Evolutionary conservation across 345 rosid species (phyloP).

Genomic region (Eucalyptus lansdowneana): DNA sequence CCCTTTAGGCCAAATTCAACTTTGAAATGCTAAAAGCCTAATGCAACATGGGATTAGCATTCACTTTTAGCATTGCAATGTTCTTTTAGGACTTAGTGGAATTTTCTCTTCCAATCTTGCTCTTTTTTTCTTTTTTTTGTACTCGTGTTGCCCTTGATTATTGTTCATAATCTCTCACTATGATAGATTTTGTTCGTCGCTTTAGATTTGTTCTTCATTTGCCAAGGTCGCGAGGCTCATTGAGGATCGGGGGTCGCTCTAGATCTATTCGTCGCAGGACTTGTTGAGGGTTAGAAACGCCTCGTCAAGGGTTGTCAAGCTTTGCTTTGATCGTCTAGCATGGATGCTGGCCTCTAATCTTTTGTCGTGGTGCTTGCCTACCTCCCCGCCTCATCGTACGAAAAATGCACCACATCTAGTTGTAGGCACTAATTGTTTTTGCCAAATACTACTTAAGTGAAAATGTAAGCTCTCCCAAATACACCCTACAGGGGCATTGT

Average conservation of each 20-base stretch:
- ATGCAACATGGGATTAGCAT: not conserved
- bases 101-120: not conserved
- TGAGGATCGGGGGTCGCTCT: not conserved
- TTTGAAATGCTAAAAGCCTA: not conserved
- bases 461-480: not conserved
- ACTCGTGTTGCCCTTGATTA: not conserved
- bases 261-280: fast-evolving
- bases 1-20: not conserved
- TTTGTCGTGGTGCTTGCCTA: fast-evolving
- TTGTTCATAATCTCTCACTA: not conserved
- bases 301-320: not conserved
- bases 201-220: not conserved
- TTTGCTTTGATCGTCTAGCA: not conserved
- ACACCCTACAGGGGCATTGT: not conserved
- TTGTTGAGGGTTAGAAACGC: not conserved
- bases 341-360: not conserved
- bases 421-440: not conserved
- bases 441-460: not conserved
- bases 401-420: not conserved
- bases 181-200: no score
- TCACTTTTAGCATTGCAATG: not conserved
- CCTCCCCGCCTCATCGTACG: no score
- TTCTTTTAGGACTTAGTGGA: not conserved
- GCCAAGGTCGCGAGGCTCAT: not conserved
- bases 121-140: no score